Evolutionary conservation across 2,329 filamentous ascomycete genomes (phyloP), one percentile per base, ranked within the genome.

Genomic region (Simplicillium sp.): DNA sequence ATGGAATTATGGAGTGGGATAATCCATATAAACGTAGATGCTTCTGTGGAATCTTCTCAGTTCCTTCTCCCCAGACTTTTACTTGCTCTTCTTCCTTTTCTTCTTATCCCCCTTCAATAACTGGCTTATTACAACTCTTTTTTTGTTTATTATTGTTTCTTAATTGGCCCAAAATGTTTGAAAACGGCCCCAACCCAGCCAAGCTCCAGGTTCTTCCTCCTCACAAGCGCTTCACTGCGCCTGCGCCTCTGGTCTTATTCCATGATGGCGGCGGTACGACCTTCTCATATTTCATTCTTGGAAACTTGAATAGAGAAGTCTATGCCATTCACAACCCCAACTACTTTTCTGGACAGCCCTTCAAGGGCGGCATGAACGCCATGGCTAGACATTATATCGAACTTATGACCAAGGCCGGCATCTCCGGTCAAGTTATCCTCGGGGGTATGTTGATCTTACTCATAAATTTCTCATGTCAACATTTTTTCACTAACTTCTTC

Each of bases 261-360:
- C 55, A 57, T 44, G 55, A 58, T 34, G 55, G 55, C 20, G 54
- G 55, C 39, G 55, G 55, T 45, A 58, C 55, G 11, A 53, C 54
- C 13, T 56, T 56, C 40, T 48, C 50, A 33, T 57, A 57, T 42
- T 55, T 54, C 37, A 41, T 55, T 28, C 43, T 57, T 13, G 54
- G 50, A 16, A 50, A 38, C 37, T 34, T 58, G 36, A 42, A 49
- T 14, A 54, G 55, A 35, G 52, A 57, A 14, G 54, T 58, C 14
- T 58, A 54, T 54, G 55, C 53, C 25, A 46, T 58, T 31, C 54
- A 57, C 42, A 52, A 57, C 39, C 53, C 53, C 12, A 49, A 52
- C 20, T 58, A 46, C 39, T 56, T 48, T 14, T 47, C 48, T 3
- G 51, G 47, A 9, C 41, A 45, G 42, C 25, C 40, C 4, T 55